phyloP scores from a whole-genome alignment of 1,284 basidiomycete genomes.

The Tylopilus orsonianus region DNA sequence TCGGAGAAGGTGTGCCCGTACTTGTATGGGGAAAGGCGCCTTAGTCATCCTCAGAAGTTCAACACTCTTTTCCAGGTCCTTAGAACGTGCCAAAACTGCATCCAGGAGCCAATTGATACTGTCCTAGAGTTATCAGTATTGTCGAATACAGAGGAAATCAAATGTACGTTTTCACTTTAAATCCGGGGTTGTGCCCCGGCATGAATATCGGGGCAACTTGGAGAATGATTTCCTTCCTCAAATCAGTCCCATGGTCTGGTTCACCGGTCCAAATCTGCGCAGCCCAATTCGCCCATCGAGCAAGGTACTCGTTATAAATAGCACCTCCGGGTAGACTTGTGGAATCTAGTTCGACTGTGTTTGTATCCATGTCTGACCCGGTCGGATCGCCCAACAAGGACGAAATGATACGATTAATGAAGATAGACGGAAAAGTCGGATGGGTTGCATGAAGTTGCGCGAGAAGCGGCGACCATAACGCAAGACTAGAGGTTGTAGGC shows the following conservation, averaged over 20 bases:
- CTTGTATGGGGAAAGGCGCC: conserved; percentile 13
- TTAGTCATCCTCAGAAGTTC: conserved; percentile 16
- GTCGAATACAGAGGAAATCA: not conserved
- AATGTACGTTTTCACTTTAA: conserved; percentile 40
- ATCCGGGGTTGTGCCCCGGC: conserved; percentile 31
- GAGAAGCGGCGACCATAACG: conserved; percentile 75
- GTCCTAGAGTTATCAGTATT: conserved; percentile 10
- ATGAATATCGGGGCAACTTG: conserved; percentile 50
- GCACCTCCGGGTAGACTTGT: conserved; percentile 24
- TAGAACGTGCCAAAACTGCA: conserved; percentile 19
- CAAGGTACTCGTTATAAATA: conserved; percentile 58
- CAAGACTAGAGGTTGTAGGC: conserved; percentile 54
- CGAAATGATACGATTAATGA: conserved; percentile 53
- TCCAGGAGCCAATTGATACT: conserved; percentile 25
- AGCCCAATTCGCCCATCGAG: conserved; percentile 67
- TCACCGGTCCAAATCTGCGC: conserved; percentile 40
- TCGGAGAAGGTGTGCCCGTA: conserved; percentile 8
- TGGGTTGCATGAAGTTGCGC: conserved; percentile 59
- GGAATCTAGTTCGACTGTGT: conserved; percentile 16
- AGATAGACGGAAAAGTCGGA: conserved; percentile 48
- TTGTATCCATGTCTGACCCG: not conserved
- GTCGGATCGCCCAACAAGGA: conserved; percentile 36
- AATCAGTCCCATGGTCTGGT: conserved; percentile 33
- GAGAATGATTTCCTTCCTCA: conserved; percentile 47
- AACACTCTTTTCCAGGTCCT: conserved; percentile 20